phyloP scores from a whole-genome alignment of 23 red algal species.

The Agarophyton chilense region DNA sequence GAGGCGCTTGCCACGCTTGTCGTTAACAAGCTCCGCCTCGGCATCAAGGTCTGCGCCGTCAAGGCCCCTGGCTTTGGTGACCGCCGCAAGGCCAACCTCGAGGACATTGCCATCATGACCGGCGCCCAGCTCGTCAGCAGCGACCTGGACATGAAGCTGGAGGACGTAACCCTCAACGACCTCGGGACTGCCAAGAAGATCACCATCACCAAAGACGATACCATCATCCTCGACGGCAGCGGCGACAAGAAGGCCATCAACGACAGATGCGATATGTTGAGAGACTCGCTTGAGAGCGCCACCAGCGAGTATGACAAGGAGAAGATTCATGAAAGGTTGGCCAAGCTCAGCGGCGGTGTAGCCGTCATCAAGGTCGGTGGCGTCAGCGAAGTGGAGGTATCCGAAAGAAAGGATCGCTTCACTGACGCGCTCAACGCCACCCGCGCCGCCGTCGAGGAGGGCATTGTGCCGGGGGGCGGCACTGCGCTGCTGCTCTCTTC shows the following conservation, averaged over 20 bases:
- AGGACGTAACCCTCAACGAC: conserved; percentile 80
- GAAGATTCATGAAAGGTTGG: conserved; percentile 94
- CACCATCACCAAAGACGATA: conserved; percentile 95
- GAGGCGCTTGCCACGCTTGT: conserved; percentile 99
- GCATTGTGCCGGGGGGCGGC: conserved; percentile 98
- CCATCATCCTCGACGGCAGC: conserved; percentile 87
- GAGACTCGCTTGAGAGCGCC: conserved; percentile 76
- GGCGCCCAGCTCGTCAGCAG: conserved; percentile 82
- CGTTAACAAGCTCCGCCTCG: conserved; percentile 96
- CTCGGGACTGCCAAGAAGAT: conserved; percentile 94
- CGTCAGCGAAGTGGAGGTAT: conserved; percentile 90
- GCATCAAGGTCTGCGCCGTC: conserved; percentile 97
- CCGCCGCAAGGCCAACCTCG: conserved; percentile 89
- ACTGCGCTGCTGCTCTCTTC: conserved; percentile 83
- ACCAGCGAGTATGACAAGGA: conserved; percentile 98
- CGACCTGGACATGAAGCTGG: conserved; percentile 91
- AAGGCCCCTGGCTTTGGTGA: conserved; percentile 99
- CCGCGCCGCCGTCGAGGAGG: conserved; percentile 96
- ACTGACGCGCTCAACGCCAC: conserved; percentile 98
- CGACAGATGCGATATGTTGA: conserved; percentile 91
- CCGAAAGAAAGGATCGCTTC: conserved; percentile 94
- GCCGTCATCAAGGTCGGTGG: conserved; percentile 99
- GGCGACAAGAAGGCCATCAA: conserved; percentile 66
- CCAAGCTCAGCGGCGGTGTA: conserved; percentile 95
- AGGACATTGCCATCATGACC: conserved; percentile 90